phyloP scores from a whole-genome alignment of 2,329 filamentous ascomycete genomes.

The Penicillium sp. region DNA sequence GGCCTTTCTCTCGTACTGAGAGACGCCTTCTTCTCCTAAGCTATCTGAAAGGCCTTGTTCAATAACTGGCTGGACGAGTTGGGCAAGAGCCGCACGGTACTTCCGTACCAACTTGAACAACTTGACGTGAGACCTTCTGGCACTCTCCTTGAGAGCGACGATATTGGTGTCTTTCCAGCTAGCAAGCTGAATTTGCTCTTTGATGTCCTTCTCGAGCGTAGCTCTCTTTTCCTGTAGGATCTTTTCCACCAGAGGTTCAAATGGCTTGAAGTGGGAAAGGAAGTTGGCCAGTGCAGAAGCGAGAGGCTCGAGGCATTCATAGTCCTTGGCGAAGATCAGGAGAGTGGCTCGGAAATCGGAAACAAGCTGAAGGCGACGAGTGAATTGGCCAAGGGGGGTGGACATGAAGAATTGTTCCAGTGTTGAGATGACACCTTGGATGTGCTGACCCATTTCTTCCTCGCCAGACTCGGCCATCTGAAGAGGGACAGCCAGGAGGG shows the following conservation, averaged over 20 bases:
- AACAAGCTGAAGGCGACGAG: slow-evolving; percentile 70
- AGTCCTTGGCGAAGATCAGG: slow-evolving; percentile 59
- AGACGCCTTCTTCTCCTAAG: slow-evolving; percentile 31
- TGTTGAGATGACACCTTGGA: slow-evolving; percentile 69
- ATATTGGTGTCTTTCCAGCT: slow-evolving; percentile 99
- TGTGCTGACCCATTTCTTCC: slow-evolving; percentile 64
- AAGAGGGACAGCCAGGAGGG: slow-evolving; percentile 74
- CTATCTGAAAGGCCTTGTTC: slow-evolving; percentile 35
- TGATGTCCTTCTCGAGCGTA: slow-evolving; percentile 86
- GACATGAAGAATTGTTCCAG: slow-evolving; percentile 77
- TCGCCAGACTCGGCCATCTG: slow-evolving; percentile 61
- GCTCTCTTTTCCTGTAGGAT: slow-evolving; percentile 67
- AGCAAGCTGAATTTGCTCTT: slow-evolving; percentile 85
- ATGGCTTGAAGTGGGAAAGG: slow-evolving; percentile 71
- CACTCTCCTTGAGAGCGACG: slow-evolving; percentile 81
- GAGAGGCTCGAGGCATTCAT: slow-evolving; percentile 60
- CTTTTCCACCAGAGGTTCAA: slow-evolving; percentile 65
- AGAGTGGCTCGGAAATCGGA: slow-evolving; percentile 64
- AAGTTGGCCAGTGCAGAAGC: slow-evolving; percentile 72
- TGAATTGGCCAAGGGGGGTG: slow-evolving; percentile 80
- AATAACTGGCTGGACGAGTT: slow-evolving; percentile 67
- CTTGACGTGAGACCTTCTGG: slow-evolving; percentile 85
- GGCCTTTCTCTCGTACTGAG: slow-evolving; percentile 5
- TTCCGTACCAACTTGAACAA: slow-evolving; percentile 89
- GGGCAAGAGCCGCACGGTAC: slow-evolving; percentile 76